Evolutionary conservation across 352 stramenopile genomes (phyloP).

Genomic region (Thalassiosira exigua): DNA sequence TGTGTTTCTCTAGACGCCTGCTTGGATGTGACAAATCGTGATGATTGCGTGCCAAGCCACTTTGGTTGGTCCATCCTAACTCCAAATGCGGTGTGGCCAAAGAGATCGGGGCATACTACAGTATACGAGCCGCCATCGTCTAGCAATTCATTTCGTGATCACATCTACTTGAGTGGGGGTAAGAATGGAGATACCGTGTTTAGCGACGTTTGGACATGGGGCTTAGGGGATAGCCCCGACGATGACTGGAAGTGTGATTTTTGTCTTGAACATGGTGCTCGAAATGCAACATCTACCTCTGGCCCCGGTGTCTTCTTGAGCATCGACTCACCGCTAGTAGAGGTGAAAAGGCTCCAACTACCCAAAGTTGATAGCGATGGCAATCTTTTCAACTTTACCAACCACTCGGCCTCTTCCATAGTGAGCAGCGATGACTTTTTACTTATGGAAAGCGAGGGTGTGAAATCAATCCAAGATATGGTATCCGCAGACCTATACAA

Average conservation of each 20-base stretch:
- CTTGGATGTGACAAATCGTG: slow-evolving; percentile 23
- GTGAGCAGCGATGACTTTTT: slow-evolving; percentile 77
- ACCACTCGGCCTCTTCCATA: slow-evolving; percentile 27
- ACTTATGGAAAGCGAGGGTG: slow-evolving; percentile 75
- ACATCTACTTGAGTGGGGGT: slow-evolving; percentile 77
- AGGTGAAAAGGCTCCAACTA: slow-evolving; percentile 58
- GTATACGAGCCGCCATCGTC: slow-evolving; percentile 73
- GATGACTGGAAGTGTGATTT: slow-evolving; percentile 52
- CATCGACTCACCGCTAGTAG: slow-evolving; percentile 51
- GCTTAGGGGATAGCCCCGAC: slow-evolving; percentile 36
- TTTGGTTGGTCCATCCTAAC: slow-evolving; percentile 46
- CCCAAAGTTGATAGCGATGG: slow-evolving; percentile 33
- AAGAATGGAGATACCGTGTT: slow-evolving; percentile 59
- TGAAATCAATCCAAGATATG: slow-evolving; percentile 88
- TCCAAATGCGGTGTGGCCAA: slow-evolving; percentile 51
- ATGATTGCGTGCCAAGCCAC: slow-evolving; percentile 31
- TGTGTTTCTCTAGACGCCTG: slow-evolving; percentile 22
- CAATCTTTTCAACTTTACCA: slow-evolving; percentile 47
- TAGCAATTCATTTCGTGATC: slow-evolving; percentile 71
- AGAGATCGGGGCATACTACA: slow-evolving; percentile 72
- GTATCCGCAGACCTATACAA: slow-evolving; percentile 72
- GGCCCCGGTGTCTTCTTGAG: slow-evolving; percentile 52
- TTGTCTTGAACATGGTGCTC: slow-evolving; percentile 21
- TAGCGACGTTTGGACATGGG: slow-evolving; percentile 79
- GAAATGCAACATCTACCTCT: slow-evolving; percentile 41